These are phyloP conservation scores for Phytopythium mirpurense DNA, from an alignment of 352 stramenopile species.

Conservation along the genomic window DNA sequence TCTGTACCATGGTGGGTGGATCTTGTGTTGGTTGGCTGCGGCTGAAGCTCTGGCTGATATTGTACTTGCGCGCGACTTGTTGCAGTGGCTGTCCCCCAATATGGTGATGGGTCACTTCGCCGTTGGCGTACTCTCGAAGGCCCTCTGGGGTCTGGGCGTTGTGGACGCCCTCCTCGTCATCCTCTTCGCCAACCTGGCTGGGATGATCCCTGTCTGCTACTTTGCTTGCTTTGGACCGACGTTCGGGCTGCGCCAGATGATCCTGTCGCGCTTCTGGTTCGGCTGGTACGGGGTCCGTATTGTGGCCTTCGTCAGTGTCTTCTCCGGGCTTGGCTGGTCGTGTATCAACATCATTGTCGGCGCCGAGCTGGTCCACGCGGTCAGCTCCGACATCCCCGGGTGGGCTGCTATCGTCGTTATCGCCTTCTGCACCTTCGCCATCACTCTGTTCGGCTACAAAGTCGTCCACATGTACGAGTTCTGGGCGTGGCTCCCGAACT, in stretches of 20 bases:
- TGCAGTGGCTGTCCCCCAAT: slow-evolving; percentile 35
- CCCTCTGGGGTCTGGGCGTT: slow-evolving; percentile 33
- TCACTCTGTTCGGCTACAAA: slow-evolving; percentile 49
- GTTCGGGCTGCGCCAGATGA: slow-evolving; percentile 44
- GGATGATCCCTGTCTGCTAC: slow-evolving; percentile 35
- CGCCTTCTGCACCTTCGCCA: slow-evolving; percentile 29
- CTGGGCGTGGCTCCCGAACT: slow-evolving; percentile 40
- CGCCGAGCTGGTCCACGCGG: slow-evolving; percentile 38
- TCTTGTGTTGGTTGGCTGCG: too few relatives aligned
- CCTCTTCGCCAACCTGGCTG: slow-evolving; percentile 36
- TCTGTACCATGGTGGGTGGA: slow-evolving; percentile 31
- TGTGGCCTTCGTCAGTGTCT: slow-evolving; percentile 39
- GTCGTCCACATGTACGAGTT: slow-evolving; percentile 46
- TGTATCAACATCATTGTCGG: slow-evolving; percentile 46
- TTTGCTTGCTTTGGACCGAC: slow-evolving; percentile 37
- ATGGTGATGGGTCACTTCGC: slow-evolving; percentile 45
- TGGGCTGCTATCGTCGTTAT: slow-evolving; percentile 47
- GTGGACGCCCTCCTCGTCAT: slow-evolving; percentile 36
- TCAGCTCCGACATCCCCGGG: slow-evolving; percentile 35
- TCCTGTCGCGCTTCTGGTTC: slow-evolving; percentile 47
- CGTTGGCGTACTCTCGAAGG: slow-evolving; percentile 39
- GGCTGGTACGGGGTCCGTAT: slow-evolving; percentile 38
- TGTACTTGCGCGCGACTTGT: too few relatives aligned
- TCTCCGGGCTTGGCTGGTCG: slow-evolving; percentile 37
- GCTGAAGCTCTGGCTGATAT: too few relatives aligned